Percentiles rank a stretch among this genome's conserved stretches.
These are phyloP conservation scores for Chaetomium sp. DNA, from an alignment of 2,329 filamentous ascomycete species.

Conservation along the genomic window DNA sequence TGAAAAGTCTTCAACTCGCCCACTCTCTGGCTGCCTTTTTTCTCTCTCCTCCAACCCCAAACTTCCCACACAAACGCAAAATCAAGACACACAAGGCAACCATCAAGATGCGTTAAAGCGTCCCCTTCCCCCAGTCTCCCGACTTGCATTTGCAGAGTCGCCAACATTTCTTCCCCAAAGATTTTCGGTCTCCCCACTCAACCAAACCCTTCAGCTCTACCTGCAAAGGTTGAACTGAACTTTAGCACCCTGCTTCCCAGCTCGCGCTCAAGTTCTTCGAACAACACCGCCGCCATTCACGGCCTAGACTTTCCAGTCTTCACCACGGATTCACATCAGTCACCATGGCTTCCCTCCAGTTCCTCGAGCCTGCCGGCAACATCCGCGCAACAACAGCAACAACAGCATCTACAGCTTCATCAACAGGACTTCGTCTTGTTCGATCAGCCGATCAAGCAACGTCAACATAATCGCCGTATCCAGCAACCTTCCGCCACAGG, in stretches of 20 bases:
- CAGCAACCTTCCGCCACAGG: constrained; percentile 33
- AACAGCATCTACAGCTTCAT: constrained; percentile 42
- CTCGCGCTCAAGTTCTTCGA: constrained; percentile 52
- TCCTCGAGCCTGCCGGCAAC: constrained; percentile 56
- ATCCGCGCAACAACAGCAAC: constrained; percentile 50
- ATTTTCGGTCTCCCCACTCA: constrained; percentile 39
- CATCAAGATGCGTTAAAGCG: constrained; percentile 55
- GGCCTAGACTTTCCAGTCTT: constrained; percentile 65
- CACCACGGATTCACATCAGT: constrained; percentile 71
- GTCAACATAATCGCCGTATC: constrained; percentile 38
- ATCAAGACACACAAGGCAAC: constrained; percentile 35
- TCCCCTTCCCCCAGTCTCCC: constrained; percentile 32
- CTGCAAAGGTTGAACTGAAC: constrained; percentile 60
- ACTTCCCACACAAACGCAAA: constrained; percentile 28
- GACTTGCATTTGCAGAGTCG: constrained; percentile 32
- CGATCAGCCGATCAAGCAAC: constrained; percentile 45
- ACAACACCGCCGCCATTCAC: constrained; percentile 53
- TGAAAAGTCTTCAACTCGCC: constrained; percentile 36
- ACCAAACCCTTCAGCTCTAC: constrained; percentile 44
- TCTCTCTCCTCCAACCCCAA: constrained; percentile 32
- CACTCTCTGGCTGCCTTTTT: constrained; percentile 26
- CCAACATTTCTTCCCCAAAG: constrained; percentile 47
- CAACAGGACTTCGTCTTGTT: constrained; percentile 77
- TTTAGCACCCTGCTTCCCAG: constrained; percentile 52
- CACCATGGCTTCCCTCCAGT: constrained; percentile 75